Evolutionary conservation across 202 grass and related monocot species (phyloP), one percentile per base, ranked within the genome.

Genomic region (Alloteropsis angusta): DNA sequence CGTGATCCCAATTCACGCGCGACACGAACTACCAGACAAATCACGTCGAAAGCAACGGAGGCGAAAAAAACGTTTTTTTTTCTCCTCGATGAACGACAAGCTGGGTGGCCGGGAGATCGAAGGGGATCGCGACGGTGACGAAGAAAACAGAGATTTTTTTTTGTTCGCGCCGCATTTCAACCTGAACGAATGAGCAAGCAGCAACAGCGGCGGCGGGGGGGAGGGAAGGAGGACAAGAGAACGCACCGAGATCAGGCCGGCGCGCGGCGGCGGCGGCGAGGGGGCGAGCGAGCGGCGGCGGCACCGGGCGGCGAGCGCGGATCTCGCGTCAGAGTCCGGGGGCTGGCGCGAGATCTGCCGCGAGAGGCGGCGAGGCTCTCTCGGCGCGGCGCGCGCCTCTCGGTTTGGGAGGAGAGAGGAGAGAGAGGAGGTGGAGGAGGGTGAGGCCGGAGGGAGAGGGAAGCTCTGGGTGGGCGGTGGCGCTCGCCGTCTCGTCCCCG

Each of bases 181-280:
- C 34, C 37, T 42, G 15, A 39, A 4, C 4, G 14, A 9, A 3
- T 4, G 8, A 18, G 45, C 55, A 9, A 23, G 1, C 9, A 17
- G 59, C 10, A 54, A 2, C 39, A 5, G 55, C 14, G 7, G 28
- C 28, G 28, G 28, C 3, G 45, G 0, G 39, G 39, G 19, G 67
- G n/a, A n/a, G n/a, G n/a, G n/a, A n/a, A n/a, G 37, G 25, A 44
- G 12, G 23, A 3, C 28, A 23, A 35, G 36, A 65, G 5, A 25
- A 73, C 83, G 35, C 25, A 60, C 61, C 60, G 62, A 55, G 81
- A 84, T 84, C 76, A 30, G 76, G 71, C n/a, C 9, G 38, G 7
- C 13, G 25, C 4, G 17, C 34, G 71, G 63, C 79, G 60, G 17
- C 34, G 71, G 63, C 79, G 60, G 54, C 69, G 71, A 60, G 70